Evolutionary conservation across 129 eudicot genomes (phyloP), one percentile per base, ranked within the genome.

Genomic region (Saussurea involucrata): DNA sequence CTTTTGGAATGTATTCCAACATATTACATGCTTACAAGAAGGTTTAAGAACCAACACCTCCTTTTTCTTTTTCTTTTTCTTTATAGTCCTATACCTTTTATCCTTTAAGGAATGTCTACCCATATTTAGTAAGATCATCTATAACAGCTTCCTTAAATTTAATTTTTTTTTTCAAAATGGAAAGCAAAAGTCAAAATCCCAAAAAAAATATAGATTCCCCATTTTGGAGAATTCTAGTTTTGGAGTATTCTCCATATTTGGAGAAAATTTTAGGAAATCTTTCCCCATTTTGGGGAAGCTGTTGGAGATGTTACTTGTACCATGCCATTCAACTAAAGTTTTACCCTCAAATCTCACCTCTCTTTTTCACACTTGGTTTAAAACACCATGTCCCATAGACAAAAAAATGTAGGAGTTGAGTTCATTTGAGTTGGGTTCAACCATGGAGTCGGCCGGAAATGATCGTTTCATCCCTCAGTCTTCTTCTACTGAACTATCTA

Each of bases 11-110:
- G 65, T 74, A 69, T 66, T 33, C 76, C 74, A 42, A 80, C 65
- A 73, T 74, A 80, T 68, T 36, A 74, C 71, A 80, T 73, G 80
- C 84, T 80, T 80, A 80, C 75, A 80, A 67, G 70, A 68, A 57
- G 84, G 84, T 80, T 80, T 80, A 80, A 68, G 84, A 68, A 80
- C 76, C 84, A 66, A 29, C 55, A 55, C 46, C 24, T 66, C 63
- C 79, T 25, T 66, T 66, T 66, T 22, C 83, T n/a, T n/a, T n/a
- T n/a, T n/a, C 29, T 80, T 80, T 80, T 73, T 66, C 69, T 80
- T 53, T 80, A 11, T 57, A 15, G 8, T 21, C 8, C 27, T 8
- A 68, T 55, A 18, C 27, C 11, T 58, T 58, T 18, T 58, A 20
- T 68, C 34, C 75, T 67, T 80, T 67, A n/a, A 11, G 74, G 34